Base-by-base conservation (phyloP, 257 asterid genomes). In the Linderniella brevidens region DNA sequence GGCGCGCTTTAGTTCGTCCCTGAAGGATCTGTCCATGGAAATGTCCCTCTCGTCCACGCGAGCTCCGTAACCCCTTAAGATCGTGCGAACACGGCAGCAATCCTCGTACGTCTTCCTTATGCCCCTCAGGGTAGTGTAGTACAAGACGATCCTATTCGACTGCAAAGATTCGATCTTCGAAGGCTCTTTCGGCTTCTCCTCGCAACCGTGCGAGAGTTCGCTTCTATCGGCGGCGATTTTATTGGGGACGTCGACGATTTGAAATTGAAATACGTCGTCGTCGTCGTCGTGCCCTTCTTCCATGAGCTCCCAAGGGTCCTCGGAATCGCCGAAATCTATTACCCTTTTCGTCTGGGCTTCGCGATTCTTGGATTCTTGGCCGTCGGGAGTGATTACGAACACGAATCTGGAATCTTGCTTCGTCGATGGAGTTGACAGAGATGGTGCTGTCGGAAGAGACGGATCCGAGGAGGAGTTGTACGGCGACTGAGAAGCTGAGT, bases 231-330 rank as follows among this genome's bases (percentile, higher is more conserved):
- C 9, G 50, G 50, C 61, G 5, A n/a, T 37, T 20, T 53, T 25
- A 25, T 40, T 45, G 7, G 38, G 29, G 18, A 8, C 41, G 65
- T 35, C 44, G 35, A 8, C 69, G 79, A 70, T 59, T 44, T 66
- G 77, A 48, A 65, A 74, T 20, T 55, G 50, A n/a, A 58, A 64
- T 48, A 70, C 86, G 13, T 66, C 69, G 43, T 74, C 86, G 13
- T 66, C 69, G 43, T 86, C 90, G 45, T 76, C 86, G 37, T 81
- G 86, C 25, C 79, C 96, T 57, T 79, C 32, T 25, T 2, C 88
- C 96, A 81, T 81, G 68, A 86, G 94, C 79, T 79, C 96, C 92
- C 94, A 79, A 11, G 96, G 78, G 61, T 57, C 64, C 0, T 80
- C 46, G 32, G 32, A 25, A 53, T 53, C 49, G 6, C 46, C 61